These are phyloP conservation scores for Coemansia sp. DNA, from an alignment of 192 early-diverging fungal genomes.

Conservation along the genomic window DNA sequence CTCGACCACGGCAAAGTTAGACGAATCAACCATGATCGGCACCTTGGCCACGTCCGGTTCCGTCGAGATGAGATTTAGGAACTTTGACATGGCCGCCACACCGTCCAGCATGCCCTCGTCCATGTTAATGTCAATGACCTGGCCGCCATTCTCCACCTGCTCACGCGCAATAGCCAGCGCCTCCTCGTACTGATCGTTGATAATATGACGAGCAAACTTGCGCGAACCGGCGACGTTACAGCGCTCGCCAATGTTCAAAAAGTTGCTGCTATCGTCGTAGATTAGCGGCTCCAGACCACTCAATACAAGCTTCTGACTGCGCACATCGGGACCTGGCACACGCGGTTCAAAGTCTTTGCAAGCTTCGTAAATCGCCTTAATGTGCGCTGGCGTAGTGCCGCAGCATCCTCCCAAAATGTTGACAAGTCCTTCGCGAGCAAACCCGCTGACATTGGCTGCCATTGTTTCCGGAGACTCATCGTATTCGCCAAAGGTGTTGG, in stretches of 20 bases:
- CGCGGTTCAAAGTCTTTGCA: conserved; percentile 77
- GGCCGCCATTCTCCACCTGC: conserved; percentile 94
- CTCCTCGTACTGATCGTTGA: conserved; percentile 92
- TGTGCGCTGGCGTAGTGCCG: conserved; percentile 93
- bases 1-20: conserved; percentile 95
- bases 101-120: conserved; percentile 96
- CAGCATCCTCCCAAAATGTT: conserved; percentile 98
- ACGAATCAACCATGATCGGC: conserved; percentile 95
- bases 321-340: conserved; percentile 67
- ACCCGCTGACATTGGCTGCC: conserved; percentile 79
- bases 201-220: conserved; percentile 90
- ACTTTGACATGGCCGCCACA: conserved; percentile 88
- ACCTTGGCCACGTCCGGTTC: conserved; percentile 89
- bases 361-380: conserved; percentile 78
- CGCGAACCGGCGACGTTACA: conserved; percentile 97
- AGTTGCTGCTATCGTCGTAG: conserved; percentile 79
- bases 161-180: conserved; percentile 88
- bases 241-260: conserved; percentile 94
- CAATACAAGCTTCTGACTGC: conserved; percentile 70
- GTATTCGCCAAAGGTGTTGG: conserved; percentile 97
- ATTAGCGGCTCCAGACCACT: conserved; percentile 85
- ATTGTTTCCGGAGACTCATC: conserved; percentile 86
- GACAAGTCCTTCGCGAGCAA: conserved; percentile 89
- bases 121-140: conserved; percentile 95
- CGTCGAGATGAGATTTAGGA: conserved; percentile 89